Conservation (phyloP, 495 filamentous ascomycete species). For the Neurospora sp. region DNA sequence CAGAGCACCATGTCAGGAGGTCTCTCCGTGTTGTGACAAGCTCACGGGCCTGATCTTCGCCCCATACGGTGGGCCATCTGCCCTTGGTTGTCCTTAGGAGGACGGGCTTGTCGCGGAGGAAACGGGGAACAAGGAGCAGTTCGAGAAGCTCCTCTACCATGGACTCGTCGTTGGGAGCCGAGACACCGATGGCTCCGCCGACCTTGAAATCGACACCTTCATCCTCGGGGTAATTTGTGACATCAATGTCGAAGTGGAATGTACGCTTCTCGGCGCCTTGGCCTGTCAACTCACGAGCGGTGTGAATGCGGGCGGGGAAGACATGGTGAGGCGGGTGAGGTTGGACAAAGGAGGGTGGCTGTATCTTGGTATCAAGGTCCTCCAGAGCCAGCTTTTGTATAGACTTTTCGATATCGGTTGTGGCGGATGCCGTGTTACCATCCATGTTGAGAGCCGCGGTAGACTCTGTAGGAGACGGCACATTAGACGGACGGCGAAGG, state of each 20-base stretch:
- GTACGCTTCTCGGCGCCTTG: slow-evolving; percentile 93
- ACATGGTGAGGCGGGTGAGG: slow-evolving; percentile 93
- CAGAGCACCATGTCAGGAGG: slow-evolving; percentile 87
- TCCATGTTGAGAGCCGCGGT: slow-evolving; percentile 20
- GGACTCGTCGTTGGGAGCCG: slow-evolving; percentile 70
- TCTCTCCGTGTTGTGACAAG: slow-evolving; percentile 82
- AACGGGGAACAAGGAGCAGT: slow-evolving; percentile 62
- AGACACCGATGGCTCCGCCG: slow-evolving; percentile 88
- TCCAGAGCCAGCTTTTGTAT: slow-evolving; percentile 26
- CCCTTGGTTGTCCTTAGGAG: slow-evolving; percentile 67
- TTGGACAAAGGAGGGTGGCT: slow-evolving; percentile 83
- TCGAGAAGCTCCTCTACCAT: slow-evolving; percentile 79
- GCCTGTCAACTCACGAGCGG: slow-evolving; percentile 76
- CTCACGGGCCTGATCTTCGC: slow-evolving; percentile 74
- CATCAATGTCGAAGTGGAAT: slow-evolving; percentile 93
- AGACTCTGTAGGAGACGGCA: slow-evolving; percentile 31
- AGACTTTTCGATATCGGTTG: slow-evolving; percentile 10
- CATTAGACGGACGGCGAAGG: slow-evolving; percentile 21
- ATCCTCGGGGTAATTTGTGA: slow-evolving; percentile 88
- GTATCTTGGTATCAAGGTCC: slow-evolving; percentile 37
- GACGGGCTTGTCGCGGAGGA: slow-evolving; percentile 71
- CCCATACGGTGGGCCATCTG: slow-evolving; percentile 97
- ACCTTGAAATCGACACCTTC: slow-evolving; percentile 89
- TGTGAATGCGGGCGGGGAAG: slow-evolving; percentile 71
- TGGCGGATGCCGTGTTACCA: neutral